Conservation (phyloP, 352 stramenopile species). For the Pythium phragmiticola region DNA sequence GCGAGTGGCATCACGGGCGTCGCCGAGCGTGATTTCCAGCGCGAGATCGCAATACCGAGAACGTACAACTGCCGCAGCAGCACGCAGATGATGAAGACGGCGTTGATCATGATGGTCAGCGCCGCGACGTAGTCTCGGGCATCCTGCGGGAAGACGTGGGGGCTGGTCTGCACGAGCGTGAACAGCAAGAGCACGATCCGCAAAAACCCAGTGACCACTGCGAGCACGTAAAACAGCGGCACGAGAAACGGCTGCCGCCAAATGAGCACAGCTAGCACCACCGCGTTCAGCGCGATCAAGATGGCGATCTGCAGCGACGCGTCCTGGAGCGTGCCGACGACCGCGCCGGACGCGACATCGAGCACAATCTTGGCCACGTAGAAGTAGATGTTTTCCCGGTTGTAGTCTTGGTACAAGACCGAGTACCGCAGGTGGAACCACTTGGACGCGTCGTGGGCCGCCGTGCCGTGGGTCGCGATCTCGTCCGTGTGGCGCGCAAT, state of each 20-base stretch:
- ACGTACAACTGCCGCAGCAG: conserved; percentile 43
- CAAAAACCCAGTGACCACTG: conserved; percentile 38
- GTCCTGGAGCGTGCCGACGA: conserved; percentile 37
- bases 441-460: conserved; percentile 37
- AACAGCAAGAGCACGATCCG: conserved; percentile 47
- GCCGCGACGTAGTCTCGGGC: conserved; percentile 40
- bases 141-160: conserved; percentile 37
- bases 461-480: conserved; percentile 37
- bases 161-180: conserved; percentile 36
- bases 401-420: conserved; percentile 53
- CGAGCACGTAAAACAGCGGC: conserved; percentile 39
- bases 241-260: conserved; percentile 42
- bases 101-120: conserved; percentile 45
- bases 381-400: conserved; percentile 46
- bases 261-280: conserved; percentile 38
- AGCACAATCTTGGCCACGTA: conserved; percentile 48
- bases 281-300: conserved; percentile 40
- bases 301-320: conserved; percentile 40
- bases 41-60: conserved; percentile 18
- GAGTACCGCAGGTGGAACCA: conserved; percentile 45
- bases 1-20: background rate
- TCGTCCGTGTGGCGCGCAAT: conserved; percentile 38
- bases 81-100: conserved; percentile 41
- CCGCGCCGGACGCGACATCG: conserved; percentile 39
- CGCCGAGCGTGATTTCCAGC: conserved; percentile 22